phyloP scores from a whole-genome alignment of 2,329 filamentous ascomycete species.

The Ustulina deusta region DNA sequence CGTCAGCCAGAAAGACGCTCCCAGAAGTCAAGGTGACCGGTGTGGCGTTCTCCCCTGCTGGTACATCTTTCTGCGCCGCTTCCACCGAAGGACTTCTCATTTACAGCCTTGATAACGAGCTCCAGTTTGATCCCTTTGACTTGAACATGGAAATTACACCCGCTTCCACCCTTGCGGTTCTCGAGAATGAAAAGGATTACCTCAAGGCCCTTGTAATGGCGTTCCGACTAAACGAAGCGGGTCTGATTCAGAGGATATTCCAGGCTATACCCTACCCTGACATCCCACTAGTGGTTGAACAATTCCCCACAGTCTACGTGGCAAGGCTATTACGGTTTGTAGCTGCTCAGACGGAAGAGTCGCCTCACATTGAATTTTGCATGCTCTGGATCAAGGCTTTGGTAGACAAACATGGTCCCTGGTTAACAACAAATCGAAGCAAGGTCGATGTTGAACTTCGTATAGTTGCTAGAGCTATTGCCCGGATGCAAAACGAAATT shows the following conservation, averaged over 20 bases:
- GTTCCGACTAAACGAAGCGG: constrained; percentile 90
- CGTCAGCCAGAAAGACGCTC: constrained; percentile 78
- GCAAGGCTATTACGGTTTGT: constrained; percentile 87
- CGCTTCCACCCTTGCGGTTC: constrained; percentile 78
- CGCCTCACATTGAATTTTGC: constrained; percentile 94
- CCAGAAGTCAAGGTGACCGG: constrained; percentile 88
- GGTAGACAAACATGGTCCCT: constrained; percentile 84
- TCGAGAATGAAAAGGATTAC: constrained; percentile 79
- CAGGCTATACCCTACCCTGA: constrained; percentile 81
- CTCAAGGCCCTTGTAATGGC: constrained; percentile 96
- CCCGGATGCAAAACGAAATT: constrained; percentile 84
- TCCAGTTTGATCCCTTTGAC: constrained; percentile 96
- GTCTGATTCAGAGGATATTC: constrained; percentile 86
- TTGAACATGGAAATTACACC: constrained; percentile 95
- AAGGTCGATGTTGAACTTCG: constrained; percentile 87
- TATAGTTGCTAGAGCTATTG: constrained; percentile 82
- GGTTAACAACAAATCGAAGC: constrained; percentile 82
- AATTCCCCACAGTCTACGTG: constrained; percentile 87
- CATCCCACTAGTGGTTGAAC: constrained; percentile 80
- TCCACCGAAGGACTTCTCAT: constrained; percentile 94
- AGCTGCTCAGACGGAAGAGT: constrained; percentile 86
- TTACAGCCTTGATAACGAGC: constrained; percentile 86
- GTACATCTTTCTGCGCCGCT: constrained; percentile 91
- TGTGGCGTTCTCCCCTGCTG: constrained; percentile 89
- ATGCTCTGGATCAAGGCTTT: constrained; percentile 89